phyloP scores from a whole-genome alignment of 306 rosid genomes.

The Hippophae tibetana region DNA sequence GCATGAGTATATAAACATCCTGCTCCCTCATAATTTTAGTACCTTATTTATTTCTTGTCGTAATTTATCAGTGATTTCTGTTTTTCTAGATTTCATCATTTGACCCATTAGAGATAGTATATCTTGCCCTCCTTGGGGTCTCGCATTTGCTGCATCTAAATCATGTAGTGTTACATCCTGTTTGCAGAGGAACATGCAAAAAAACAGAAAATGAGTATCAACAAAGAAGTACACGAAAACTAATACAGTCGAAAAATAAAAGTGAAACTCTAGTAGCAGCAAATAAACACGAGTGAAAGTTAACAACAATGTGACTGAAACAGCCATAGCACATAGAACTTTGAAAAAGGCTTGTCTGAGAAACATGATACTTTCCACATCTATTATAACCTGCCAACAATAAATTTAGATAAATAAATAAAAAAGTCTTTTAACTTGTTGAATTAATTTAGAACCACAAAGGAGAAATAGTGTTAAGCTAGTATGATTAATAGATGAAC shows the following conservation, averaged over 20 bases:
- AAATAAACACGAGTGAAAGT: not conserved
- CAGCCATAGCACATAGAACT: not conserved
- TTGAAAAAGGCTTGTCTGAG: not conserved
- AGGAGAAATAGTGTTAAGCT: not conserved
- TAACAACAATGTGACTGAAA: not conserved
- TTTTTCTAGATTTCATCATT: slow-evolving; percentile 98
- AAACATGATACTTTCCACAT: not conserved
- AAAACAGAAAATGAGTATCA: slow-evolving; percentile 11
- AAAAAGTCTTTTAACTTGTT: not conserved
- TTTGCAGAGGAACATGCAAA: not conserved
- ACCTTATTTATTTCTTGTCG: slow-evolving; percentile 91
- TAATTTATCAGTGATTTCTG: slow-evolving; percentile 88
- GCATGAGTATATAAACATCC: not conserved
- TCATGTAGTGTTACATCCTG: slow-evolving; percentile 93
- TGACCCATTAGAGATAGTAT: slow-evolving; percentile 94
- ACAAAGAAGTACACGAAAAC: slow-evolving; percentile 7
- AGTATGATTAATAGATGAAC: not conserved
- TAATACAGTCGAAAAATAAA: not conserved
- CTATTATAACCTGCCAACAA: no score
- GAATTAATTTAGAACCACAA: slow-evolving; percentile 3
- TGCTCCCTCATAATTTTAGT: slow-evolving; percentile 5
- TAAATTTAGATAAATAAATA: no score
- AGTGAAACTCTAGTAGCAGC: not conserved
- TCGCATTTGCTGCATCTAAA: slow-evolving; percentile 81
- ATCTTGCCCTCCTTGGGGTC: slow-evolving; percentile 98